Evolutionary conservation across 768 basidiomycete species (phyloP).

Genomic region (Lentinula sp.): DNA sequence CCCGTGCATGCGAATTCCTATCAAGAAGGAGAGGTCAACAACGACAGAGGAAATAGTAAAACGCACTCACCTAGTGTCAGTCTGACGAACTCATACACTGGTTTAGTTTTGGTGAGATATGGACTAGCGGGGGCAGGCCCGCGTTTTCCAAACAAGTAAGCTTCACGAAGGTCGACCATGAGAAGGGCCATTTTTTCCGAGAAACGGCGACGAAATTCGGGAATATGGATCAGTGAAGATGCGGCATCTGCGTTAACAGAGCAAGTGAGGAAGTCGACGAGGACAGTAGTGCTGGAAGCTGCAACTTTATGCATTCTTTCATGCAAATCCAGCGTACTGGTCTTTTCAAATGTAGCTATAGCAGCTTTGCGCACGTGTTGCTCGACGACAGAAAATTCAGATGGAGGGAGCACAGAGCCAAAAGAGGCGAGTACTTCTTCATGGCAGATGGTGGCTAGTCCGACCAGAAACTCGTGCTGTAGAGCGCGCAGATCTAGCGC

Average conservation of each 20-base stretch:
- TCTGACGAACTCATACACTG: conserved; percentile 76
- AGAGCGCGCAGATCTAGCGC: conserved; percentile 77
- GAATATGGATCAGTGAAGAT: conserved; percentile 28
- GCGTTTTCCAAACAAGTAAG: conserved; percentile 52
- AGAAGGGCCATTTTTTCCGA: conserved; percentile 40
- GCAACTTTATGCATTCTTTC: conserved; percentile 71
- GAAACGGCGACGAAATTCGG: conserved; percentile 48
- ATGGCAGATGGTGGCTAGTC: conserved; percentile 38
- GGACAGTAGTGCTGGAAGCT: conserved; percentile 48
- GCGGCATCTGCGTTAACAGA: conserved; percentile 23
- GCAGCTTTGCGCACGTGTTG: conserved; percentile 1
- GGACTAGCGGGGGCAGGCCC: conserved; percentile 63
- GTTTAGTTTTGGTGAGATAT: conserved; percentile 61
- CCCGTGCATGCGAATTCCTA: conserved; percentile 57
- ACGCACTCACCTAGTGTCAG: conserved; percentile 45
- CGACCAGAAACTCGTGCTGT: conserved; percentile 51
- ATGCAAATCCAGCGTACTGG: conserved; percentile 65
- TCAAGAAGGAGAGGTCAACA: conserved; percentile 17
- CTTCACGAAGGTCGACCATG: conserved; percentile 42
- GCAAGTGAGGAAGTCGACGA: conserved; percentile 58
- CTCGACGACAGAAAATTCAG: conserved; percentile 11
- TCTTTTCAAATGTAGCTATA: conserved; percentile 43
- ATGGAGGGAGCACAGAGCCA: conserved; percentile 25
- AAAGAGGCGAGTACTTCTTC: conserved; percentile 45
- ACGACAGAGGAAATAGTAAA: not conserved